Evolutionary conservation across 2,329 filamentous ascomycete species (phyloP).

Genomic region (Magnaporthales sp.): DNA sequence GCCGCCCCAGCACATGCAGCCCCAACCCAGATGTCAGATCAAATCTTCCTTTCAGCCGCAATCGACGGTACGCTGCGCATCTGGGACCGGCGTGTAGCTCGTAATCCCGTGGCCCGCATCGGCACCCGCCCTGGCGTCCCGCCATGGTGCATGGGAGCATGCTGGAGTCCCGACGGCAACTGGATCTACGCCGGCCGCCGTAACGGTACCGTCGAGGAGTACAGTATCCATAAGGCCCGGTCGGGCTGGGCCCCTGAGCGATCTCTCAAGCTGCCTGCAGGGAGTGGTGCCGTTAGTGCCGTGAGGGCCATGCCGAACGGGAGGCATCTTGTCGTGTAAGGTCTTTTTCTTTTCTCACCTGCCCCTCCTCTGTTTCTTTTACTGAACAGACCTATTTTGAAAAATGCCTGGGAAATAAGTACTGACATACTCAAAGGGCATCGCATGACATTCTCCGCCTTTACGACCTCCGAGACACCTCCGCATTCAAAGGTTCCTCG

Average conservation of each 20-base stretch:
- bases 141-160: conserved; percentile 96
- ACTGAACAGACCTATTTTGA: too few species aligned
- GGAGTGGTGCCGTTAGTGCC: conserved; percentile 83
- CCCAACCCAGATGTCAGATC: conserved; percentile 55
- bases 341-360: neutral
- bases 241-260: conserved; percentile 65
- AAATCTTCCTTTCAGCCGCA: conserved; percentile 79
- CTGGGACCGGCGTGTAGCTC: conserved; percentile 72
- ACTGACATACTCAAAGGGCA: conserved; percentile 43
- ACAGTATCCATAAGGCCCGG: conserved; percentile 67
- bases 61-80: conserved; percentile 85
- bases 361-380: conserved; percentile 3
- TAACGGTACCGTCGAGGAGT: conserved; percentile 93
- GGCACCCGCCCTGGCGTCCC: conserved; percentile 66
- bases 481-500: conserved; percentile 60
- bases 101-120: conserved; percentile 71
- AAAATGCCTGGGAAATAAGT: too few species aligned
- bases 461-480: conserved; percentile 71
- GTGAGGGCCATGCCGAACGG: conserved; percentile 88
- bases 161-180: conserved; percentile 94
- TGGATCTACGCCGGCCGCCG: conserved; percentile 86
- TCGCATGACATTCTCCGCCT: conserved; percentile 89
- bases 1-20: conserved; percentile 32
- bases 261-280: conserved; percentile 77
- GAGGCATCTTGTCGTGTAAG: conserved; percentile 72